Evolutionary conservation across 202 grass and related monocot species (phyloP), one percentile per base, ranked within the genome.

Genomic region (Zoysia matrella): DNA sequence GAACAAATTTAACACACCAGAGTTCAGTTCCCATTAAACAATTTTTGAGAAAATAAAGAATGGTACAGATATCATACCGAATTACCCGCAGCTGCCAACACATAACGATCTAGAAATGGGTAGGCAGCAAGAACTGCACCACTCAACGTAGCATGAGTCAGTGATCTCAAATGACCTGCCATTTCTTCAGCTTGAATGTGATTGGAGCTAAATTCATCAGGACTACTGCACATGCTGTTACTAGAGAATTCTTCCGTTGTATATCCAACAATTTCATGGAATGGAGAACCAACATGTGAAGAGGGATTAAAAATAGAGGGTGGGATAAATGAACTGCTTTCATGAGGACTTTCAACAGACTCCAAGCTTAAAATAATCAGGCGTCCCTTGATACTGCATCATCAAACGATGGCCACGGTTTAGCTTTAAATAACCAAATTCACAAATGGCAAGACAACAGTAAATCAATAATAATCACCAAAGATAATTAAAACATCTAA

Each of bases 11-110:
- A 51, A 63, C 62, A 80, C 40, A 54, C 9, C 14, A 55, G 50
- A 68, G 10, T 14, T 47, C 22, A 69, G n/a, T 10, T 69, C 77
- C 77, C 0, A 30, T 46, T 55, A 68, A 69, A 6, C 53, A 68
- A 8, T 11, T 49, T 77, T 52, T 78, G 2, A 52, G 0, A 70
- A 65, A 49, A 69, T 63, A 67, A 41, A 77, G 89, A 84, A 72
- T 13, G 45, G 44, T 22, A 42, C 42, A 63, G 73, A 75, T 77
- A 89, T 60, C 92, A 87, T 91, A 98, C 96, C 87, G 72, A 68
- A 85, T 91, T 93, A 88, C 96, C 96, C 80, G 96, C 90, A 85
- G 96, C 89, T 80, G 96, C 96, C 87, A 98, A 82, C 53, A 98
- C 75, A 95, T 93, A 93, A 62, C 84, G 87, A 79, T 98, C 88